These are phyloP conservation scores for Ajuga chamaepitys DNA, from an alignment of 257 asterid genomes.

Conservation along the genomic window DNA sequence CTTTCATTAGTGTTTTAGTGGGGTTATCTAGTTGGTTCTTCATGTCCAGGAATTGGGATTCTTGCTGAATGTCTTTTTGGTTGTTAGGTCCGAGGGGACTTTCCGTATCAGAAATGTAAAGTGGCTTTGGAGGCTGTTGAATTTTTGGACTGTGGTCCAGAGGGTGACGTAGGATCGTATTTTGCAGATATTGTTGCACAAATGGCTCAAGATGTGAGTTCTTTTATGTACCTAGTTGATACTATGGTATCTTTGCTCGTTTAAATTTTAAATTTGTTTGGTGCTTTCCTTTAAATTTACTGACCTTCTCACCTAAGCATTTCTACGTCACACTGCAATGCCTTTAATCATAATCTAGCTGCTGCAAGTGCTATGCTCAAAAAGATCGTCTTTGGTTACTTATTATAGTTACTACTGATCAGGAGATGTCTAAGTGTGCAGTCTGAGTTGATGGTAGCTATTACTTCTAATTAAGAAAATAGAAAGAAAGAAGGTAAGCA, in stretches of 20 bases:
- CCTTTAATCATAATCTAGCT: background rate
- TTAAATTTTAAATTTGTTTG: background rate
- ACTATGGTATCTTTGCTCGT: background rate
- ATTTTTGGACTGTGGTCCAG: slow-evolving; percentile 57
- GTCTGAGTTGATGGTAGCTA: background rate
- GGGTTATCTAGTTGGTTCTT: background rate
- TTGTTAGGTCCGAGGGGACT: slow-evolving; percentile 78
- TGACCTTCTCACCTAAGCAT: background rate
- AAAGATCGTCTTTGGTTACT: background rate
- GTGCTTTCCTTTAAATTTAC: background rate
- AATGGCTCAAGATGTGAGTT: slow-evolving; percentile 94
- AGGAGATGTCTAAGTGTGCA: background rate
- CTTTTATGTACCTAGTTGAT: background rate
- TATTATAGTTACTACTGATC: background rate
- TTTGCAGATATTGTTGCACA: slow-evolving; percentile 92
- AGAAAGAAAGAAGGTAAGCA: background rate
- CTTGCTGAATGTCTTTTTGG: slow-evolving; percentile 7
- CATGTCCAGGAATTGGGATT: background rate
- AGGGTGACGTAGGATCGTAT: slow-evolving; percentile 81
- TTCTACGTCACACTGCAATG: background rate
- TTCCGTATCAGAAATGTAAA: slow-evolving; percentile 85
- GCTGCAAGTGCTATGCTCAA: background rate
- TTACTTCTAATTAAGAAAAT: background rate
- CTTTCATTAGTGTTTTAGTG: background rate
- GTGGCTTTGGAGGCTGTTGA: slow-evolving; percentile 85